Evolutionary conservation across 2,329 filamentous ascomycete species (phyloP).

Genomic region (Aspergillus sp.): DNA sequence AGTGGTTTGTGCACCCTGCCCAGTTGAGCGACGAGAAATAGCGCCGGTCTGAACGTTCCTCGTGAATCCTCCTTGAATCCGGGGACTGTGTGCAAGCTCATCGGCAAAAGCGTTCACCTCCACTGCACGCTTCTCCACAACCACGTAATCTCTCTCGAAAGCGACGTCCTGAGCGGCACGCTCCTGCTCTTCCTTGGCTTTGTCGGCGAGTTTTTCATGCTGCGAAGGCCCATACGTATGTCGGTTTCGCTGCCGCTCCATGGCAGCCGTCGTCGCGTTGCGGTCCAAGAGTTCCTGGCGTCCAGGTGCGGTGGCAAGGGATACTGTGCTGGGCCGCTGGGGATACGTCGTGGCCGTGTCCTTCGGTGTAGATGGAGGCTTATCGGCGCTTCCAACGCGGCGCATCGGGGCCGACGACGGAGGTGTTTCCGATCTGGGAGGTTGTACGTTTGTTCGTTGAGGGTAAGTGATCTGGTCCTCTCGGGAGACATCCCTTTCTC

Average conservation of each 20-base stretch:
- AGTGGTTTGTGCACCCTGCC: constrained; percentile 69
- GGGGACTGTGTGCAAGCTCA: constrained; percentile 82
- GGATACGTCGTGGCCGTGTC: constrained; percentile 26
- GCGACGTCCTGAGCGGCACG: constrained; percentile 80
- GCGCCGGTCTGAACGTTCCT: constrained; percentile 57
- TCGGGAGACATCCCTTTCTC: constrained; percentile 22
- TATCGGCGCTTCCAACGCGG: constrained; percentile 33
- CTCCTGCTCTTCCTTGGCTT: constrained; percentile 49
- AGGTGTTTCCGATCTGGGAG: constrained; percentile 26
- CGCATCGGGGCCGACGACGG: constrained; percentile 29
- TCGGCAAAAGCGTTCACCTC: constrained; percentile 97
- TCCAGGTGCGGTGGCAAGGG: constrained; percentile 39
- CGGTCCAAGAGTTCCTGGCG: constrained; percentile 38
- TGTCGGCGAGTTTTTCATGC: constrained; percentile 33
- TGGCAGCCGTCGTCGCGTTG: constrained; percentile 37
- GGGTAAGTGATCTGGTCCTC: constrained; percentile 20
- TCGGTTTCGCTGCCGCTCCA: constrained; percentile 62
- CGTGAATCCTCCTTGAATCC: constrained; percentile 52
- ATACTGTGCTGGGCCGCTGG: constrained; percentile 32
- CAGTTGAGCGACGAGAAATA: constrained; percentile 73
- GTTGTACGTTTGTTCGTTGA: constrained; percentile 38
- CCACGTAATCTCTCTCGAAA: constrained; percentile 89
- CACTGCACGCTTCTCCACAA: constrained; percentile 91
- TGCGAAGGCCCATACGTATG: constrained; percentile 48
- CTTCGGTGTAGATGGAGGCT: constrained; percentile 22